These are phyloP conservation scores for Amesomyces nigricolor DNA, from an alignment of 2,329 filamentous ascomycete genomes.

Conservation along the genomic window DNA sequence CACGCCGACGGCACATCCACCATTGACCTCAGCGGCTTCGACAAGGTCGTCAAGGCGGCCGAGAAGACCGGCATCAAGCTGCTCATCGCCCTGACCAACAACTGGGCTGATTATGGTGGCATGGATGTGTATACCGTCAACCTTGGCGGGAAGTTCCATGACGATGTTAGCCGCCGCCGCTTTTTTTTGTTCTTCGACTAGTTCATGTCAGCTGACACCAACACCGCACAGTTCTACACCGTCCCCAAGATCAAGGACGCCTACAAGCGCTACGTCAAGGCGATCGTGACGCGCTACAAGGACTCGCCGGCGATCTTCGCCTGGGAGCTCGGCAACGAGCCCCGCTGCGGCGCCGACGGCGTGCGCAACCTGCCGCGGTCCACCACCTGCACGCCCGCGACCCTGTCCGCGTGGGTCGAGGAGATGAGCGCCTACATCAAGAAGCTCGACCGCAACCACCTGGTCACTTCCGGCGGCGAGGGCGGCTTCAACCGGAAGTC, in stretches of 20 bases:
- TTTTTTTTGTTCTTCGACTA: not conserved
- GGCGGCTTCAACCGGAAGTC: slow-evolving; percentile 48
- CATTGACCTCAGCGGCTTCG: slow-evolving; percentile 42
- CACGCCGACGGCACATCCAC: slow-evolving; percentile 39
- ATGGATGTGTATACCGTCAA: slow-evolving; percentile 56
- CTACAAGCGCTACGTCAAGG: slow-evolving; percentile 53
- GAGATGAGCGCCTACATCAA: slow-evolving; percentile 53
- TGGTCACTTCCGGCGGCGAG: slow-evolving; percentile 53
- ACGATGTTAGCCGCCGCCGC: slow-evolving; percentile 35
- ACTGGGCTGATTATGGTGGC: slow-evolving; percentile 56
- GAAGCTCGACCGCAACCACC: slow-evolving; percentile 44
- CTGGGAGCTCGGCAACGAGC: slow-evolving; percentile 64
- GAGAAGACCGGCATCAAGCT: slow-evolving; percentile 47
- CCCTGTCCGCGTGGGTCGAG: slow-evolving; percentile 44
- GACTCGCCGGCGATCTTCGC: slow-evolving; percentile 56
- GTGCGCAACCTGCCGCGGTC: slow-evolving; percentile 42
- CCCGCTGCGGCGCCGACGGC: slow-evolving; percentile 43
- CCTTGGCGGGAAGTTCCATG: slow-evolving; percentile 46
- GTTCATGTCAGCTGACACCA: not conserved
- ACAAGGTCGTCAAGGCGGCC: slow-evolving; percentile 47
- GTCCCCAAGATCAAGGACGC: slow-evolving; percentile 46
- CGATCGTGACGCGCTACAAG: slow-evolving; percentile 54
- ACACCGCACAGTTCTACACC: slow-evolving; percentile 39
- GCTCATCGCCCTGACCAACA: slow-evolving; percentile 50
- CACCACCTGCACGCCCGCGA: slow-evolving; percentile 35